A percentile compares a stretch with the other conserved stretches of the same genome.
Conservation (phyloP, 208 protist species). For the Wallacemonas collosoma region DNA sequence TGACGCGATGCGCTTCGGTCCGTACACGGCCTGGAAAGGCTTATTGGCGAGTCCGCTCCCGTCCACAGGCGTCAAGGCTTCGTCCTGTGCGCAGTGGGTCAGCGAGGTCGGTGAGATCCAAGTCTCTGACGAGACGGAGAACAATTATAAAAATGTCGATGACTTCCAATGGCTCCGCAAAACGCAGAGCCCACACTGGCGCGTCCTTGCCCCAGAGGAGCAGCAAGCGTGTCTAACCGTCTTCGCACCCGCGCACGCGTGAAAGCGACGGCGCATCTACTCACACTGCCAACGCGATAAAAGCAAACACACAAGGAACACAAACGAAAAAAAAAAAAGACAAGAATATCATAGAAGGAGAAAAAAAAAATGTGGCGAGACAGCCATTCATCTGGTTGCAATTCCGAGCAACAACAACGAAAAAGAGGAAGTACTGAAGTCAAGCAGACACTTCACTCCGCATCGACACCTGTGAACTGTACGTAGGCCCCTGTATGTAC, state of each 20-base stretch:
- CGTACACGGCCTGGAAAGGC: conserved; percentile 78
- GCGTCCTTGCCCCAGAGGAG: conserved; percentile 45
- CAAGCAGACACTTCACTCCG: too few relatives aligned
- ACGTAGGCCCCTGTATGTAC: too few relatives aligned
- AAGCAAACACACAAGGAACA: too few relatives aligned
- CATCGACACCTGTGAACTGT: too few relatives aligned
- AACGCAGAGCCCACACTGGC: conserved; percentile 80
- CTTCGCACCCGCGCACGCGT: background rate
- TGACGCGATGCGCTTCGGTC: conserved; percentile 66
- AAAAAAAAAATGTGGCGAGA: too few relatives aligned
- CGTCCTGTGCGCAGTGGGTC: conserved; percentile 61
- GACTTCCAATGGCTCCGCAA: conserved; percentile 91
- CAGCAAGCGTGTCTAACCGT: conserved; percentile 17
- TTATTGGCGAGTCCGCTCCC: conserved; percentile 43
- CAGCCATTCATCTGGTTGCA: too few relatives aligned
- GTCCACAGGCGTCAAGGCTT: conserved; percentile 16
- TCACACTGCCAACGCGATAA: too few relatives aligned
- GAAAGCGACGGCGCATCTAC: too few relatives aligned
- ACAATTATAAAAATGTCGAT: conserved; percentile 63
- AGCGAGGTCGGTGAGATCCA: conserved; percentile 55
- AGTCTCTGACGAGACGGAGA: conserved; percentile 29
- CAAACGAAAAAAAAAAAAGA: too few relatives aligned
- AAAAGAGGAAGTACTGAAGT: too few relatives aligned
- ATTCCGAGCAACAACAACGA: too few relatives aligned
- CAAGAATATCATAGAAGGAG: too few relatives aligned